Evolutionary conservation across 768 basidiomycete species (phyloP), one percentile per base, ranked within the genome.

Genomic region (Roridomyces roridus): DNA sequence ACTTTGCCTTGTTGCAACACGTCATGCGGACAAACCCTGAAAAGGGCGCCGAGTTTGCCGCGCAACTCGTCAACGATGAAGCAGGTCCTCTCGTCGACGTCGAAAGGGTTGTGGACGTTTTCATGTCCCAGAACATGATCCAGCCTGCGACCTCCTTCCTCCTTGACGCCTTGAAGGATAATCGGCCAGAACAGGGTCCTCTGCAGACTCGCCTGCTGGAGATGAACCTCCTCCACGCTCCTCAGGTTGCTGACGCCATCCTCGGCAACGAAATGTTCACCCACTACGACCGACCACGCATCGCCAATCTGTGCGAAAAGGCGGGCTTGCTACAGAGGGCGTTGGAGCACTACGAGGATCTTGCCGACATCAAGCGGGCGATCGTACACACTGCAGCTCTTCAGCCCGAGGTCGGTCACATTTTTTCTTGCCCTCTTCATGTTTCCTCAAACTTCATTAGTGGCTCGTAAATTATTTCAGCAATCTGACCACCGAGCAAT

Each of bases 121-220:
- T 99, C 81, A 97, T 98, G 94, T 91, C 91, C 0, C 96, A 97
- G 71, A 98, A 98, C 76, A 94, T 98, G 94, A 96, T 98, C 55
- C 97, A 98, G 72, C 96, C 96, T 18, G 97, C 97, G 6, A 99
- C 97, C 0, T 96, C 94, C 1, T 98, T 99, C 88, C 78, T 98
- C 44, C 77, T 99, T 55, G 97, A 98, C 68, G 97, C 96, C 20
- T 81, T 99, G 65, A 98, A 99, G 79, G 97, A 99, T 52, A 98
- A 99, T 80, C 91, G 91, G 70, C 92, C 96, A 0, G 97, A 99
- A 72, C 96, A 99, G 69, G 96, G 87, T 0, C 94, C 90, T 63
- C 78, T 99, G 14, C 97, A 99, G 74, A 99, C 97, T 0, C 90
- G 96, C 57, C 84, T 99, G 14, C 80, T 99, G 43, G 97, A 99